Base-by-base conservation (phyloP, 2,329 filamentous ascomycete genomes). In the Xylariaceae sp. region DNA sequence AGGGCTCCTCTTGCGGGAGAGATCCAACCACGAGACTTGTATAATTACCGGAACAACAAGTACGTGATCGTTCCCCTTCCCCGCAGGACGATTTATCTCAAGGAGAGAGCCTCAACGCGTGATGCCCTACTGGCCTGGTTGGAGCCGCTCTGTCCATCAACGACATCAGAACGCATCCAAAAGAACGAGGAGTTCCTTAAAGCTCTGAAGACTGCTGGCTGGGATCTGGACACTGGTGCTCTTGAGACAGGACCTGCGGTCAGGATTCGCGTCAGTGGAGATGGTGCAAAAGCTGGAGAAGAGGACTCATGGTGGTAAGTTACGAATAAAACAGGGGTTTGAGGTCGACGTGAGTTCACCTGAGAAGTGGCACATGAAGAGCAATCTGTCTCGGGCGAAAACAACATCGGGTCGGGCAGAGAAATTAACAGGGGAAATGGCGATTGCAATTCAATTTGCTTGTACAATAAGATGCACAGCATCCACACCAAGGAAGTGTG, bases 221-320 rank as follows among this genome's bases (percentile, higher is more conserved):
- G 88, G 88, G 81, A 91, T 69, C 60, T 88, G 43, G 73, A 82
- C 50, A 76, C 75, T 46, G 77, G 77, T 38, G 85, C 83, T 6
- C 71, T 92, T 60, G 87, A 91, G 73, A 90, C 86, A 16, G 75
- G 72, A 53, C 73, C 79, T 43, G 83, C 71, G 1, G 61, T 76
- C 18, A 68, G 73, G 6, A 70, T 77, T 28, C 59, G 71, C 31
- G 58, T 71, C 2, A 65, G n/a, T 65, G 62, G 47, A 59, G 44
- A 31, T 41, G 16, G 18, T n/a, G n/a, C 34, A 19, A 22, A 17
- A 31, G 31, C 13, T 10, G 52, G 31, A 63, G 59, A 52, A 65
- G 65, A 65, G 65, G 22, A 7, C 22, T 28, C 22, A 28, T 28
- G 22, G 4, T 28, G 22, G 4, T 28, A 28, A 7, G 22, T 28